A percentile compares a stretch with the other conserved stretches of the same genome.
Evolutionary conservation across 139 green algal species (phyloP).

Genomic region (Picochlorum sp.): DNA sequence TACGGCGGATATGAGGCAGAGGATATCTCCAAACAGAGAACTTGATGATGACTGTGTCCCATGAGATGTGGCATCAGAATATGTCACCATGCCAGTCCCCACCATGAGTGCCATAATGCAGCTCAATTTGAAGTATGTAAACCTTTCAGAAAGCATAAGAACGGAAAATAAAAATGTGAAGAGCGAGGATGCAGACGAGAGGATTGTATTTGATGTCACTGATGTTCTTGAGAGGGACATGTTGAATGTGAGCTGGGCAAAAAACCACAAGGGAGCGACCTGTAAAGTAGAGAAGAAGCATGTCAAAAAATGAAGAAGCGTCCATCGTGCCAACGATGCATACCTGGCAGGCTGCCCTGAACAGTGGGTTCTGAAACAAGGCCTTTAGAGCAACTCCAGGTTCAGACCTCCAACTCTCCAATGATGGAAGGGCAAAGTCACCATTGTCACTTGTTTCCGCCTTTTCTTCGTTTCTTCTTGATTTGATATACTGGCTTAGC

Average conservation of each 20-base stretch:
- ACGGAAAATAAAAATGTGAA: constrained; percentile 82
- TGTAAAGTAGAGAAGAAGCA: not conserved
- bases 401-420: too few relatives aligned
- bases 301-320: not conserved
- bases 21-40: constrained; percentile 56
- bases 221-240: constrained; percentile 62
- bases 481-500: constrained; percentile 1
- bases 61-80: constrained; percentile 38
- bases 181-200: constrained; percentile 72
- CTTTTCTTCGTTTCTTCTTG: too few relatives aligned
- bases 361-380: not conserved
- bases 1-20: constrained; percentile 62
- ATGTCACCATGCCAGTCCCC: constrained; percentile 53
- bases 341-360: constrained; percentile 1
- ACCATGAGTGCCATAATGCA: constrained; percentile 59
- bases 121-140: constrained; percentile 52
- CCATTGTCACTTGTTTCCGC: too few relatives aligned
- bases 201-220: constrained; percentile 94
- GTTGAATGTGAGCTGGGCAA: constrained; percentile 88
- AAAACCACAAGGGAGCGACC: constrained; percentile 83
- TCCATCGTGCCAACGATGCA: not conserved
- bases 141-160: constrained; percentile 41
- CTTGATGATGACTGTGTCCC: not conserved
- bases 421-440: too few relatives aligned
- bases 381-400: not conserved